Evolutionary conservation across 176 grass and related monocot genomes (phyloP), one percentile per base, ranked within the genome.

Genomic region (Oryza officinalis): DNA sequence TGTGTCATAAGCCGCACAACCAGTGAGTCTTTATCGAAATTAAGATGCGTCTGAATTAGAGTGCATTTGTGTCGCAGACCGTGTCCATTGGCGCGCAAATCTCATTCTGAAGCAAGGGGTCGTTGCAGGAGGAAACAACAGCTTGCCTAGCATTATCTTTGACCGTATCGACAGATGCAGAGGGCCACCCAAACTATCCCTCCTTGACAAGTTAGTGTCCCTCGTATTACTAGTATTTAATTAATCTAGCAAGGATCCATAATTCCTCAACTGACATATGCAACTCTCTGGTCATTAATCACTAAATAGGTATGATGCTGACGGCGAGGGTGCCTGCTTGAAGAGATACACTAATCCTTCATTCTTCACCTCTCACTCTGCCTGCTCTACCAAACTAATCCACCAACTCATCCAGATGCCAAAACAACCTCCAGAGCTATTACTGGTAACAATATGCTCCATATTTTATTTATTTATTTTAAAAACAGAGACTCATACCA

Each of bases 301-400:
- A 35, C 8, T 23, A 60, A 23, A 54, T 68, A 95, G 93, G 83
- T 95, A 84, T 71, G 94, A 89, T 83, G 71, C 71, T 66, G 61
- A 70, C 52, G 94, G 94, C 71, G 77, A 75, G 59, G 91, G 94
- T 83, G 84, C 91, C 23, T 96, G 94, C 76, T 80, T 93, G 73
- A 93, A 82, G 84, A 96, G 91, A 82, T 92, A 93, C 63, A 84
- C 91, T 13, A 43, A 96, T 69, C 88, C 94, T 15, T 89, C 91
- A 35, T 83, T 77, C 80, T 96, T 80, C 65, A 89, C 50, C 78
- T 47, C 79, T 3, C n/a, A 84, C 31, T 85, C 57, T 75, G 63
- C 84, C 64, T 74, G 67, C 78, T 86, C 80, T 40, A 44, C 78
- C 38, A 81, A 76, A 38, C 37, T 38, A 38, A 38, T 38, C 37